Conservation (phyloP, 192 early-diverging fungal genomes). For the Coemansia sp. region DNA sequence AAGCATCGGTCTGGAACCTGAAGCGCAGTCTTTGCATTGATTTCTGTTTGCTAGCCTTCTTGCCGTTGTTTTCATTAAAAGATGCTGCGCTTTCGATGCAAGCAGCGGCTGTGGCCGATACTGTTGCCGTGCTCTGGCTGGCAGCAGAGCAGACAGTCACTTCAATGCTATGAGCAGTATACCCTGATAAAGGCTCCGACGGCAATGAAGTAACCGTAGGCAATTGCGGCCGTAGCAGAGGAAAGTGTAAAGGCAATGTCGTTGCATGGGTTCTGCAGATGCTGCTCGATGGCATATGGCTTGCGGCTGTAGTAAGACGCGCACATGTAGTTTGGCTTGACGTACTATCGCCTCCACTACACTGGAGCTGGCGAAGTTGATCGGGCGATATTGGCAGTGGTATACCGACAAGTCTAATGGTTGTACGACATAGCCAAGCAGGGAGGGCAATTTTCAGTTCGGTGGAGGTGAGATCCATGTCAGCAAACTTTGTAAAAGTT, state of each 20-base stretch:
- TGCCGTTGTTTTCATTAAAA: background rate
- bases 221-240: background rate
- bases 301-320: slow-evolving; percentile 4
- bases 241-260: background rate
- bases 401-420: slow-evolving; percentile 38
- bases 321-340: slow-evolving; percentile 2
- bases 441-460: slow-evolving; percentile 35
- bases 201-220: background rate
- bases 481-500: slow-evolving; percentile 46
- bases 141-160: background rate
- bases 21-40: slow-evolving; percentile 47
- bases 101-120: background rate
- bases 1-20: slow-evolving; percentile 29
- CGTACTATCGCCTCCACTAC: background rate
- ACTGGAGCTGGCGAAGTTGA: slow-evolving; percentile 13
- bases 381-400: slow-evolving; percentile 33
- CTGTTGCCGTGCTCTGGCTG: background rate
- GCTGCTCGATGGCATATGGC: background rate
- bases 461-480: slow-evolving; percentile 48
- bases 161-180: background rate
- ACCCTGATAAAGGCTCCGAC: background rate
- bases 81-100: background rate
- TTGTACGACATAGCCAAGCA: slow-evolving; percentile 53
- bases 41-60: slow-evolving; percentile 39
- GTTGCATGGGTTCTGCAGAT: background rate